Base-by-base conservation (phyloP, 768 basidiomycete species). In the Phanerodontia chrysosporium region DNA sequence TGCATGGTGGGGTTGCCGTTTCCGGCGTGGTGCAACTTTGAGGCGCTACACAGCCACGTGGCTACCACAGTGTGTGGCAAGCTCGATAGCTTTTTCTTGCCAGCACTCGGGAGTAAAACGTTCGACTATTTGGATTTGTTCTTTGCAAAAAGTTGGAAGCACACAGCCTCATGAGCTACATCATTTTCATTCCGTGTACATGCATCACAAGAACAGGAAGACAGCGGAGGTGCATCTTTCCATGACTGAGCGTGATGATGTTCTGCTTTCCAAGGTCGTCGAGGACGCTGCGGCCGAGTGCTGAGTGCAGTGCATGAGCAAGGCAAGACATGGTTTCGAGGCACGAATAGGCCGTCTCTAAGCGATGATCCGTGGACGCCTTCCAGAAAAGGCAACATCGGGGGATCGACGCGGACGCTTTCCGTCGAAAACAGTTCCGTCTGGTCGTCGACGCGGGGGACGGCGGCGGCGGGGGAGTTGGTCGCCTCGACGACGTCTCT, bases 1-100 rank as follows among this genome's bases (percentile, higher is more conserved):
- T 42, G 39, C 39, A 42, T 42, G 25, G 27, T 12, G 21, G 46
- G 24, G 45, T 35, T 57, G 46, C 56, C 56, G n/a, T 49, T 57
- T 49, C 30, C 25, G 56, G 56, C n/a, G 10, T 28, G 22, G 45
- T 18, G 22, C 13, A 8, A 28, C 45, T 48, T 49, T 25, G 29
- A 57, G 56, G 56, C 55, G 55, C 42, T 24, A 25, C 52, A 24
- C n/a, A n/a, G 10, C 46, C 52, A 53, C 52, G 52, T 53, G 52
- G 36, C 35, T 30, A 18, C n/a, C 32, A 35, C 32, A 13, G 32
- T 13, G 32, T 35, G n/a, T n/a, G n/a, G n/a, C n/a, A n/a, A n/a
- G n/a, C n/a, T n/a, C n/a, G n/a, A n/a, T n/a, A n/a, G n/a, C n/a
- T n/a, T n/a, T n/a, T n/a, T n/a, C n/a, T n/a, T n/a, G n/a, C n/a